A percentile compares a stretch with the other conserved stretches of the same genome.
Conservation (phyloP, 108 stramenopile genomes). For the Pseudonitzschia multiseries region DNA sequence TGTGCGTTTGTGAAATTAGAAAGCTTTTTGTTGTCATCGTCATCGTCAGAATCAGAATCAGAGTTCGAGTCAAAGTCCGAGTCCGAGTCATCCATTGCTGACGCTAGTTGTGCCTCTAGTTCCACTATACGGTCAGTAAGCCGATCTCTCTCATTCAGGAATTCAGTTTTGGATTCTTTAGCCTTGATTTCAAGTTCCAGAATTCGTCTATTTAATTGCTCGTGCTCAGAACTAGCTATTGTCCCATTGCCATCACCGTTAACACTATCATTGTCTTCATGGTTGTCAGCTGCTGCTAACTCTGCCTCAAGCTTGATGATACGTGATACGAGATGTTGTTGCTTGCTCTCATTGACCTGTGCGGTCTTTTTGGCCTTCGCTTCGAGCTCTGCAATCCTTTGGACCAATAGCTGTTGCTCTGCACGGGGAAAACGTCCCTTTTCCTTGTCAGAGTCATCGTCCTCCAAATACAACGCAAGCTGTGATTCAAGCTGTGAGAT, state of each 20-base stretch:
- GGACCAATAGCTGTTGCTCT: background rate
- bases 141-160: too few relatives aligned
- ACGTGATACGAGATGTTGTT: background rate
- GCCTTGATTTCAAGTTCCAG: background rate
- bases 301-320: too few relatives aligned
- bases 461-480: background rate
- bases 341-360: background rate
- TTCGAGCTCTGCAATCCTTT: background rate
- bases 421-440: too few relatives aligned
- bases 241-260: too few relatives aligned
- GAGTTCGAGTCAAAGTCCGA: too few relatives aligned
- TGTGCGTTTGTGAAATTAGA: background rate
- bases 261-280: too few relatives aligned
- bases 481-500: background rate
- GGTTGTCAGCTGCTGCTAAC: too few relatives aligned
- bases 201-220: background rate
- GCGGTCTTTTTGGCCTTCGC: background rate
- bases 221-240: too few relatives aligned
- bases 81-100: background rate
- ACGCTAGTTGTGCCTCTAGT: background rate
- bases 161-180: background rate
- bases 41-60: too few relatives aligned
- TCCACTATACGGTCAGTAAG: background rate
- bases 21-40: background rate
- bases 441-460: background rate